These are phyloP conservation scores for Podosphaera leucotricha DNA, from an alignment of 2,329 filamentous ascomycete species.

Conservation along the genomic window DNA sequence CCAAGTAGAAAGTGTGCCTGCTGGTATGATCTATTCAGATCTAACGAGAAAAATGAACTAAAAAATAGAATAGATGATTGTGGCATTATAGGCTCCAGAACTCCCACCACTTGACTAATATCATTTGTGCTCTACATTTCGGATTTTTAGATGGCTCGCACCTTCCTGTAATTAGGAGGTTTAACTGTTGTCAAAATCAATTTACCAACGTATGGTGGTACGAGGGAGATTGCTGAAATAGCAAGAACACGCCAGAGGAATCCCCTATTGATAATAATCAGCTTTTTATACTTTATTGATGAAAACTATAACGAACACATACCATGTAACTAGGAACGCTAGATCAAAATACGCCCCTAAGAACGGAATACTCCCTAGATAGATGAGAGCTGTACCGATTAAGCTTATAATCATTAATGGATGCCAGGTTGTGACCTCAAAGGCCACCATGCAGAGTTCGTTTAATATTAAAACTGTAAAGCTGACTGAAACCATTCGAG, in stretches of 20 bases:
- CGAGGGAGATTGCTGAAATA: constrained; percentile 55
- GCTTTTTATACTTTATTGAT: neutral
- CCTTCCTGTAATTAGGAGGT: constrained; percentile 87
- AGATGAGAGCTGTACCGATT: constrained; percentile 61
- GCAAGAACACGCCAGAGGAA: constrained; percentile 77
- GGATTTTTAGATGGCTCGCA: constrained; percentile 34
- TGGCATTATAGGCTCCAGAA: too few relatives aligned
- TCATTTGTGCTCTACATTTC: too few relatives aligned
- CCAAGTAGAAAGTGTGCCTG: too few relatives aligned
- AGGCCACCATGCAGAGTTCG: constrained; percentile 90
- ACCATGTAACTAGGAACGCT: constrained; percentile 47
- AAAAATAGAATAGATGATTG: too few relatives aligned
- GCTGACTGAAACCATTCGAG: constrained; percentile 65
- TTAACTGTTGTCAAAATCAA: constrained; percentile 63
- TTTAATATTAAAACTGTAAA: constrained; percentile 87
- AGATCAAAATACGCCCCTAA: constrained; percentile 79
- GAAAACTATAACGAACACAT: constrained; percentile 15
- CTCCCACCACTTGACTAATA: too few relatives aligned
- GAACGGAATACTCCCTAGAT: constrained; percentile 63
- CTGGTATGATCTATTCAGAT: too few relatives aligned
- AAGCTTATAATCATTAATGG: constrained; percentile 72
- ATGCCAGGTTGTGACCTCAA: constrained; percentile 94
- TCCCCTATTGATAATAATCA: constrained; percentile 24
- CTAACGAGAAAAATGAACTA: too few relatives aligned
- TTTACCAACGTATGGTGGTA: constrained; percentile 76